Evolutionary conservation across 1,284 basidiomycete species (phyloP), one percentile per base, ranked within the genome.

Genomic region (Cutaneotrichosporon daszewskae): DNA sequence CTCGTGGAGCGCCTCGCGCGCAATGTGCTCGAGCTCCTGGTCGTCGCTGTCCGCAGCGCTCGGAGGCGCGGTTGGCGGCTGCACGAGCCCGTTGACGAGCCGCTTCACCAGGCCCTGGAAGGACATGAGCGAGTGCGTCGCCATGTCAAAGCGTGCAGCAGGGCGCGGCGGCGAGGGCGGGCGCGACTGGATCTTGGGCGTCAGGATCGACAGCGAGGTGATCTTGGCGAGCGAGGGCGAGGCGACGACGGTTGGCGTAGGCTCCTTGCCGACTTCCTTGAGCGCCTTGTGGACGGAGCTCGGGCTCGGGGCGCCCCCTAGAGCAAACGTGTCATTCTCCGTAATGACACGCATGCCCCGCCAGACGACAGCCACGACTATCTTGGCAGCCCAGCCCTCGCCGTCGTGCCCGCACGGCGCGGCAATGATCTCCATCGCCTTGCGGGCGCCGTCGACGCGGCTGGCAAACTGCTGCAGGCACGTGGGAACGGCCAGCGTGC

Each of bases 361-460:
- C 71, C 71, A 73, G 27, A 69, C 58, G 5, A 67, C 59, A 4
- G 69, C 58, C 10, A 72, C 70, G 24, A 69, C 59, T 8, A 73
- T 60, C 23, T 67, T 67, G 18, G 69, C 69, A 16, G 68, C 55
- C 71, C 71, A 73, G 9, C 63, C 68, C 53, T 73, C 70, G 26
- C 71, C 71, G 37, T 70, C 69, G 28, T 71, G 68, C 23, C 55
- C 54, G 49, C 69, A 71, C 2, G 66, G 65, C 20, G 49, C 57
- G 10, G 66, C 63, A 32, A 73, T 52, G 37, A 58, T 40, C 38
- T 70, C 67, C 23, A 73, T 58, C 8, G 61, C 64, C 41, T 64
- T 65, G 33, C 64, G 60, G 9, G 66, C 59, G 3, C 52, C 59
- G 38, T 72, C 70, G 32, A 73, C 63, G 20, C 65, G 62, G 40